phyloP scores from a whole-genome alignment of 2,329 filamentous ascomycete species.

The Aspergillus neoniger region DNA sequence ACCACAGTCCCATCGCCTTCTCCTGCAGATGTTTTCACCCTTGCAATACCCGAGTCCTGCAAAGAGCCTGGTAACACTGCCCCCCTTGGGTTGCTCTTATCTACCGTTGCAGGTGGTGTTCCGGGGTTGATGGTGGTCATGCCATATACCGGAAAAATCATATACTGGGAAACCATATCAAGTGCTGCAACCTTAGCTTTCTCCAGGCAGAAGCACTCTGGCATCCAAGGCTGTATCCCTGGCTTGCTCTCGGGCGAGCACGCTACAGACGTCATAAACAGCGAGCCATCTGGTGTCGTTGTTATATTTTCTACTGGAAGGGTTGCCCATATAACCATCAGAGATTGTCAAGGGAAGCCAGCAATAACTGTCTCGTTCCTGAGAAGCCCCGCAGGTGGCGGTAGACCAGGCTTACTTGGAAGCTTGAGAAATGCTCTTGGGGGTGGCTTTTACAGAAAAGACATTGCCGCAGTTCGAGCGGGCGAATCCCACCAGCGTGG shows the following conservation, averaged over 20 bases:
- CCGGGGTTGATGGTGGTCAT: slow-evolving; percentile 85
- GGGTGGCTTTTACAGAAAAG: slow-evolving; percentile 69
- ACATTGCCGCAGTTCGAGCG: slow-evolving; percentile 77
- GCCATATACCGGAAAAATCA: slow-evolving; percentile 78
- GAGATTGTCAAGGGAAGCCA: slow-evolving; percentile 84
- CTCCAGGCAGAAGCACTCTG: slow-evolving; percentile 77
- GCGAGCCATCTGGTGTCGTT: slow-evolving; percentile 84
- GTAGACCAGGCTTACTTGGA: slow-evolving; percentile 68
- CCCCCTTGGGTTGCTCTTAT: slow-evolving; percentile 80
- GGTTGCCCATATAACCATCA: slow-evolving; percentile 79
- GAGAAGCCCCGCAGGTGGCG: slow-evolving; percentile 58
- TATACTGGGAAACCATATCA: slow-evolving; percentile 95
- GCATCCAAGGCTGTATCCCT: slow-evolving; percentile 72
- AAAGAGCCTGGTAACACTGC: slow-evolving; percentile 68
- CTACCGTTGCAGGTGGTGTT: slow-evolving; percentile 74
- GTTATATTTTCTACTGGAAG: slow-evolving; percentile 82
- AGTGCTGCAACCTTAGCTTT: slow-evolving; percentile 81
- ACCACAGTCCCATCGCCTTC: slow-evolving; percentile 35
- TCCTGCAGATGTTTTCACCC: slow-evolving; percentile 67
- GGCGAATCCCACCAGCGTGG: slow-evolving; percentile 72
- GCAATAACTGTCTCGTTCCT: slow-evolving; percentile 77
- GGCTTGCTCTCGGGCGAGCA: slow-evolving; percentile 78
- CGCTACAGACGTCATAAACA: slow-evolving; percentile 75
- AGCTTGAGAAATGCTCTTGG: slow-evolving; percentile 77
- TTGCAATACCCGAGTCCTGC: slow-evolving; percentile 74